Evolutionary conservation across 768 basidiomycete species (phyloP).

Genomic region (Tubosaeta sp.): DNA sequence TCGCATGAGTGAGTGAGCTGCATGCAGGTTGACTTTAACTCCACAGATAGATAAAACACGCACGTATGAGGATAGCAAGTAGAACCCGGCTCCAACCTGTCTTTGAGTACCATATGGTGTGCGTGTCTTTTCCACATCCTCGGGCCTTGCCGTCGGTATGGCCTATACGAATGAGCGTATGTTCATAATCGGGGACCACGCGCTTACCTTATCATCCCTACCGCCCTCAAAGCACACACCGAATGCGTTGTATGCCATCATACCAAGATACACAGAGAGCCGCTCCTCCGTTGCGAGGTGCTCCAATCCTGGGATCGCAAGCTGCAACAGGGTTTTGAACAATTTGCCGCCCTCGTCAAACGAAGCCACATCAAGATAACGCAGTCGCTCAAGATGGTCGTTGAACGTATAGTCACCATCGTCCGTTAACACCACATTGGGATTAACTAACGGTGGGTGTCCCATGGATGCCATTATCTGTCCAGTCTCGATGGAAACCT

Average conservation of each 20-base stretch:
- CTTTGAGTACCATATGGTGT: slow-evolving; percentile 71
- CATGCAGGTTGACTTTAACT: neutral
- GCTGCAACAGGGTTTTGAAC: slow-evolving; percentile 50
- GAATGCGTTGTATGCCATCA: slow-evolving; percentile 73
- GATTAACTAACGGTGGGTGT: slow-evolving; percentile 6
- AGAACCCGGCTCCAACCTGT: slow-evolving; percentile 75
- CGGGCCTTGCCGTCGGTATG: slow-evolving; percentile 48
- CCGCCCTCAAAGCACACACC: slow-evolving; percentile 68
- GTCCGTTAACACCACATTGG: slow-evolving; percentile 34
- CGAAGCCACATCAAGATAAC: slow-evolving; percentile 56
- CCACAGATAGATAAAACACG: slow-evolving; percentile 15
- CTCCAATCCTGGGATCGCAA: slow-evolving; percentile 68
- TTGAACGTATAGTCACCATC: slow-evolving; percentile 56
- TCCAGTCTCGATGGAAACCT: slow-evolving; percentile 59
- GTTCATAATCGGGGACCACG: neutral
- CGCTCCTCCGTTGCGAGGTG: slow-evolving; percentile 63
- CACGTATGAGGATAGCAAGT: slow-evolving; percentile 72
- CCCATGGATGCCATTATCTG: slow-evolving; percentile 43
- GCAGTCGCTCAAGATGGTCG: slow-evolving; percentile 74
- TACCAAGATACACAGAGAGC: slow-evolving; percentile 58
- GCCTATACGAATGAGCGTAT: slow-evolving; percentile 40
- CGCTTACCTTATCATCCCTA: slow-evolving; percentile 63
- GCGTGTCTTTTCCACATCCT: slow-evolving; percentile 70
- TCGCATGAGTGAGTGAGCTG: slow-evolving; percentile 70
- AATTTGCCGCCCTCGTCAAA: slow-evolving; percentile 47